phyloP scores from a whole-genome alignment of 1,284 basidiomycete species.

The Ceratobasidium sp. region DNA sequence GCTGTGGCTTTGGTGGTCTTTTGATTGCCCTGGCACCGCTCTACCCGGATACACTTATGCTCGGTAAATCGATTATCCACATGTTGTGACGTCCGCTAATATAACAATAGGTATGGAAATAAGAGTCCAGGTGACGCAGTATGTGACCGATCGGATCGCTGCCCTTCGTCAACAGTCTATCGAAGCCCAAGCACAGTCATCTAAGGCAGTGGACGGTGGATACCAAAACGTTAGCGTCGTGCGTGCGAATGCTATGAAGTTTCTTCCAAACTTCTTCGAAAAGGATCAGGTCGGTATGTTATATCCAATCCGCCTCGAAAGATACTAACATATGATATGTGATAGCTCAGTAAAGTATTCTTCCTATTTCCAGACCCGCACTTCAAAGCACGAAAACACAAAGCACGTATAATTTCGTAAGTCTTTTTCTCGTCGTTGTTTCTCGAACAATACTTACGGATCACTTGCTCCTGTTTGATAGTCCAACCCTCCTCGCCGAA shows the following conservation, averaged over 20 bases:
- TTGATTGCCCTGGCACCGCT: conserved; percentile 90
- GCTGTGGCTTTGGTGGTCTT: conserved; percentile 96
- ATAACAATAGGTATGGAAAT: conserved; percentile 89
- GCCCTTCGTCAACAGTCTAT: conserved; percentile 72
- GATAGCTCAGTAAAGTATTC: conserved; percentile 86
- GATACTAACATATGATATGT: background rate
- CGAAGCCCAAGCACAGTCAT: conserved; percentile 44
- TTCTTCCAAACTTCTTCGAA: conserved; percentile 95
- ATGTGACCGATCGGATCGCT: conserved; percentile 93
- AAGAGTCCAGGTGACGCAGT: conserved; percentile 95
- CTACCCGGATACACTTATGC: conserved; percentile 93
- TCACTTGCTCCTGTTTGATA: too few species aligned
- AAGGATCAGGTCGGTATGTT: conserved; percentile 75
- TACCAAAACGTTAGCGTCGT: conserved; percentile 91
- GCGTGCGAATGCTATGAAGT: conserved; percentile 98
- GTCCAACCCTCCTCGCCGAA: conserved; percentile 86
- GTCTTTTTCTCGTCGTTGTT: conserved; percentile 46
- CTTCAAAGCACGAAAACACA: conserved; percentile 98
- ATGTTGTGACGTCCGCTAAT: conserved; percentile 35
- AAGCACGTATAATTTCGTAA: conserved; percentile 91
- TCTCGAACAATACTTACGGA: too few species aligned
- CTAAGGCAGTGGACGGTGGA: conserved; percentile 56
- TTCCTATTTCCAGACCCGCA: conserved; percentile 99
- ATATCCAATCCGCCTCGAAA: background rate
- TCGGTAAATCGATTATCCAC: conserved; percentile 72